These are phyloP conservation scores for Rhodotorula sp. DNA, from an alignment of 1,284 basidiomycete species.

Conservation along the genomic window DNA sequence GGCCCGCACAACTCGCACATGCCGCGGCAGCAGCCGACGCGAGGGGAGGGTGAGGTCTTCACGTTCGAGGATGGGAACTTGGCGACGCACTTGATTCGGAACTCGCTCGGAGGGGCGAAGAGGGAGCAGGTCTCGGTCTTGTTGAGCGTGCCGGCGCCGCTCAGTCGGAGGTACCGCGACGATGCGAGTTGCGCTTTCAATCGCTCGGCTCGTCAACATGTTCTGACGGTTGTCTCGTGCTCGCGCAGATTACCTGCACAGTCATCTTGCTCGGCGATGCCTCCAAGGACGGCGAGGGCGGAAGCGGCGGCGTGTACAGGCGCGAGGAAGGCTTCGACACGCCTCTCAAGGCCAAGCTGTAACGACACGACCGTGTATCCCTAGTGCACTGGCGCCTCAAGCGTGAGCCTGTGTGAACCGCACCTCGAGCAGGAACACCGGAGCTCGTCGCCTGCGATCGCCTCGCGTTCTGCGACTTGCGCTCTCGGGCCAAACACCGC, in stretches of 20 bases:
- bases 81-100: slow-evolving; percentile 87
- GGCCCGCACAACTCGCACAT: slow-evolving; percentile 29
- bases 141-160: slow-evolving; percentile 81
- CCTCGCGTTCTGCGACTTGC: too few species aligned
- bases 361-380: background rate
- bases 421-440: too few species aligned
- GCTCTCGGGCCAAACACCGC: too few species aligned
- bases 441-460: too few species aligned
- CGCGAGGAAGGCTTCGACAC: slow-evolving; percentile 25
- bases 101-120: slow-evolving; percentile 87
- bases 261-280: slow-evolving; percentile 39
- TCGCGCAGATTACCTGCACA: slow-evolving; percentile 34
- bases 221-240: background rate
- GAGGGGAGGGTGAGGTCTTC: slow-evolving; percentile 58
- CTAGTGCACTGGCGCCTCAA: too few species aligned
- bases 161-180: slow-evolving; percentile 75
- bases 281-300: slow-evolving; percentile 31
- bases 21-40: slow-evolving; percentile 38
- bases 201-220: background rate
- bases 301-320: slow-evolving; percentile 35
- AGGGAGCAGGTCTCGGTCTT: slow-evolving; percentile 63
- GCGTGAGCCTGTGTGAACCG: too few species aligned
- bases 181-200: slow-evolving; percentile 61
- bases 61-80: slow-evolving; percentile 79
- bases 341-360: slow-evolving; percentile 20